Percentiles rank a stretch among this genome's conserved stretches.
Conservation (phyloP, 108 stramenopile species). For the Aurantiochytrium sp. region DNA sequence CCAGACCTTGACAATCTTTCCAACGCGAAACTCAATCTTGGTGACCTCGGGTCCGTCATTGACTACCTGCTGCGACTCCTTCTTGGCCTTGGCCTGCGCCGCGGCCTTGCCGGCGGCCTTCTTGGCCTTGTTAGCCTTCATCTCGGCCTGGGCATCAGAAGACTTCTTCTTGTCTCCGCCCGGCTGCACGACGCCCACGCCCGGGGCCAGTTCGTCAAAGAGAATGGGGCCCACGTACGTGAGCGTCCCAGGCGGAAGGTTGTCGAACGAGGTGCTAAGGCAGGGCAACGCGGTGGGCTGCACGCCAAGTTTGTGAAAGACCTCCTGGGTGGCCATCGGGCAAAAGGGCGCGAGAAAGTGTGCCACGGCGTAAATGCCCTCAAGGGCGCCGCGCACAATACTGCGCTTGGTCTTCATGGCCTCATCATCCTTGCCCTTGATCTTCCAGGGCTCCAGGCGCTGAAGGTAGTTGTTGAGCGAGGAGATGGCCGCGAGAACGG, state of each 20-base stretch:
- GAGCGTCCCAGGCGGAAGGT: not conserved
- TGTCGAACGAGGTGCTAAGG: not conserved
- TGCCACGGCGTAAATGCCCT: slow-evolving; percentile 80
- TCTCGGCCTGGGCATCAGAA: slow-evolving; percentile 63
- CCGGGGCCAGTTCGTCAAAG: slow-evolving; percentile 49
- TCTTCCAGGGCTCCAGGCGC: slow-evolving; percentile 87
- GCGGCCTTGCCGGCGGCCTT: slow-evolving; percentile 37
- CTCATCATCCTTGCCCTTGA: slow-evolving; percentile 71
- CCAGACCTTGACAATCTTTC: slow-evolving; percentile 86
- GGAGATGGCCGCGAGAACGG: slow-evolving; percentile 37
- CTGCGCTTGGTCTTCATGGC: slow-evolving; percentile 58
- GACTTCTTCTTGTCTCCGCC: slow-evolving; percentile 43
- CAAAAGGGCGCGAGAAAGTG: slow-evolving; percentile 85
- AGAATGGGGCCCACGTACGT: not conserved
- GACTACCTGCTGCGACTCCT: not conserved
- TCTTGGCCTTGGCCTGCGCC: not conserved
- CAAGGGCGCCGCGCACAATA: slow-evolving; percentile 77
- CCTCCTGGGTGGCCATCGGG: slow-evolving; percentile 64
- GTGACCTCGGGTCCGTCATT: slow-evolving; percentile 69
- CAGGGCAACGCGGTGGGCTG: slow-evolving; percentile 50
- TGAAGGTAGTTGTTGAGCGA: slow-evolving; percentile 84
- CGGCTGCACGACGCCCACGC: slow-evolving; percentile 70
- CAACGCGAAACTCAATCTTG: slow-evolving; percentile 70
- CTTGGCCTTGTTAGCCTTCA: slow-evolving; percentile 59
- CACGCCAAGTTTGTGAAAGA: slow-evolving; percentile 80